Base-by-base conservation (phyloP, 495 filamentous ascomycete genomes). In the Aspergillus affinis region DNA sequence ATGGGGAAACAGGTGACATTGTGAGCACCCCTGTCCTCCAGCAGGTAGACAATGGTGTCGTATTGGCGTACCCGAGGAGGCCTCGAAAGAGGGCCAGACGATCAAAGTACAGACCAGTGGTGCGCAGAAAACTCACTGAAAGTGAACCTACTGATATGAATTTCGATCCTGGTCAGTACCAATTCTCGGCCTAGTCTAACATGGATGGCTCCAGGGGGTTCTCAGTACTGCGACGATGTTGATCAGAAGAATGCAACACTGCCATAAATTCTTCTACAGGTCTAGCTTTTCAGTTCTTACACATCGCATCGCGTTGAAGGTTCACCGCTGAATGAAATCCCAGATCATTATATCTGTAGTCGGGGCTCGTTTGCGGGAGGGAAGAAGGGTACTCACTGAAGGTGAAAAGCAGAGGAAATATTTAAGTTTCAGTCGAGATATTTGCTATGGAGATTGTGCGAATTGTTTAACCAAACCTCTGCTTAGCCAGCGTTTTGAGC, bases 401-500 rank as follows among this genome's bases (percentile, higher is more conserved):
- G 23, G 18, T 3, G n/a, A 2, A 1, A 21, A 20, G 3, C 6
- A 55, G 47, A 13, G 18, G 19, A 48, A 9, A n/a, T 41, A 41
- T 41, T 41, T 4, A 41, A 10, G 12, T 41, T 41, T 41, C 36
- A 41, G 12, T 41, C 36, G 7, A 41, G 15, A 41, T 41, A 41
- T 12, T 41, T 41, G 12, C 36, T 41, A 17, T 2, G 13, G 12
- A 4, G 36, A 15, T 41, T 8, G 36, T 41, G 13, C 3, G 10
- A 13, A 10, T 17, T 1, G 30, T 18, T 72, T 61, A 80, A 1
- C 78, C 78, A 66, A 74, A 80, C 48, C 76, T 69, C 55, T 80
- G 73, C 63, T 78, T 79, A 17, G 78, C 78, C 52, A 80, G 53
- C 17, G 73, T 65, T 56, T 79, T 74, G 48, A 80, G 55, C 74